Evolutionary conservation across 345 rosid species (phyloP).

Genomic region (Schrenkiella parvula): DNA sequence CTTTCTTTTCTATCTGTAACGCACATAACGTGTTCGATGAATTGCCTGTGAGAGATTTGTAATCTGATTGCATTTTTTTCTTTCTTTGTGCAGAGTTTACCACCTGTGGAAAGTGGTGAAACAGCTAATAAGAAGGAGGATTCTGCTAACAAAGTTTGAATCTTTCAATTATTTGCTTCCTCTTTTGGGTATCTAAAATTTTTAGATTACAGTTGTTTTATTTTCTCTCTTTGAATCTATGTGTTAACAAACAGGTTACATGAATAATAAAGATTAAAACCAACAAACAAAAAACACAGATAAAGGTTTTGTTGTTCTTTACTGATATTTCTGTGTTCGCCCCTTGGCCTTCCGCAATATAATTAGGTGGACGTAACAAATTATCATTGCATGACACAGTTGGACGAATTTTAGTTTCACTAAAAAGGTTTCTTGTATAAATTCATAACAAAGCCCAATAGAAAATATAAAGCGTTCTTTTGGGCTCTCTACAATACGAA

Average conservation of each 20-base stretch:
- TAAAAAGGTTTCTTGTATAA: no score
- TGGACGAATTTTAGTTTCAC: background rate
- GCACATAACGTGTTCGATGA: conserved; percentile 20
- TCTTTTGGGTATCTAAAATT: background rate
- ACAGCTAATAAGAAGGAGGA: conserved; percentile 9
- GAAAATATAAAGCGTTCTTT: background rate
- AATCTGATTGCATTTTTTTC: background rate
- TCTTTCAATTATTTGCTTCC: background rate
- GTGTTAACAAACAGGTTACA: background rate
- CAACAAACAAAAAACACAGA: background rate
- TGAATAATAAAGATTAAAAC: background rate
- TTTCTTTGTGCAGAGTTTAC: conserved; percentile 4
- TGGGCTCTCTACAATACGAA: background rate
- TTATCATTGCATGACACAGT: no score
- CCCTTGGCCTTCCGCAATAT: background rate
- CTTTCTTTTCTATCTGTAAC: no score
- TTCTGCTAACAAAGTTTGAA: background rate
- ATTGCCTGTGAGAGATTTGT: background rate
- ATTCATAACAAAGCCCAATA: background rate
- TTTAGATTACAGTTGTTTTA: background rate
- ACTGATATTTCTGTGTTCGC: background rate
- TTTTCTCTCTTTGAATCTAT: background rate
- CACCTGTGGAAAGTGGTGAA: background rate
- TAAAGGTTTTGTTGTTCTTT: background rate
- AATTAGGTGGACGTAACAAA: background rate